phyloP scores from a whole-genome alignment of 257 asterid genomes.

The Echites panduratus region DNA sequence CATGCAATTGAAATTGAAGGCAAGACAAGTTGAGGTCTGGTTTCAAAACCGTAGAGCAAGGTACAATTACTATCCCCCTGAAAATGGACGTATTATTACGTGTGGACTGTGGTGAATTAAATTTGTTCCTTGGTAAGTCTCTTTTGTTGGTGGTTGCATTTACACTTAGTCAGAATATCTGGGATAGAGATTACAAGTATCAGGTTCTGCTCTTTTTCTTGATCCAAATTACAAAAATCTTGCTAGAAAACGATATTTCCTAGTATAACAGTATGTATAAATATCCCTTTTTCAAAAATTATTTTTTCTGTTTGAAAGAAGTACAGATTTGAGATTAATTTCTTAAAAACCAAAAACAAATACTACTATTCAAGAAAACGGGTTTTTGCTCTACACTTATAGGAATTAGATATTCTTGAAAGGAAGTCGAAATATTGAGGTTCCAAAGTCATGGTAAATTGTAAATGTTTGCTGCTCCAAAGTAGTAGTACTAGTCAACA shows the following conservation, averaged over 20 bases:
- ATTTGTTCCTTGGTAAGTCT: not conserved
- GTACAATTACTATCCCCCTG: conserved; percentile 25
- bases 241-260: not conserved
- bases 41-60: conserved; percentile 96
- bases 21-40: conserved; percentile 92
- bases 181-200: not conserved
- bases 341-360: too few relatives aligned
- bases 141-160: not conserved
- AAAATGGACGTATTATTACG: conserved; percentile 8
- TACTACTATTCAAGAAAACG: not conserved
- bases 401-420: too few relatives aligned
- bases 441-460: not conserved
- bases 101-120: conserved; percentile 7
- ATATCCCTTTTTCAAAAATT: too few relatives aligned
- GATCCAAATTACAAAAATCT: not conserved
- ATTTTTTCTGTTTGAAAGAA: too few relatives aligned
- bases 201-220: not conserved
- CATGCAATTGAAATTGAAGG: conserved; percentile 47
- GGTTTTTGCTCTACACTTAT: not conserved
- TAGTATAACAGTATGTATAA: not conserved
- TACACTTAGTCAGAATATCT: not conserved
- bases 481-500: too few relatives aligned
- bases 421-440: not conserved
- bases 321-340: too few relatives aligned
- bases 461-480: not conserved